These are phyloP conservation scores for Naganishia friedmannii DNA, from an alignment of 768 basidiomycete species.

Conservation along the genomic window DNA sequence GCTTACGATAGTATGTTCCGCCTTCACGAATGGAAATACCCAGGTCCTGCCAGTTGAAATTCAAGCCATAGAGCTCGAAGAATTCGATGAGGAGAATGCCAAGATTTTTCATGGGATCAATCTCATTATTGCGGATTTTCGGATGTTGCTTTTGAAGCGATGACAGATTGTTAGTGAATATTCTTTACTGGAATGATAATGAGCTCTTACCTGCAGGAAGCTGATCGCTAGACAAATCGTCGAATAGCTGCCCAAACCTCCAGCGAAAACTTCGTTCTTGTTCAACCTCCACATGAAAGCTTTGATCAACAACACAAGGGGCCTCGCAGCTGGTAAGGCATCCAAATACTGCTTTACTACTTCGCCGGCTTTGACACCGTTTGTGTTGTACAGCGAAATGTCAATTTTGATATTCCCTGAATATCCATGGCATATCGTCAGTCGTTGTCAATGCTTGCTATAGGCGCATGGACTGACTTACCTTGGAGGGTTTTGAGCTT, in stretches of 20 bases:
- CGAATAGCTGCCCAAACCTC: slow-evolving; percentile 89
- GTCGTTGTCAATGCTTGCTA: background rate
- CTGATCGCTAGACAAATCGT: slow-evolving; percentile 89
- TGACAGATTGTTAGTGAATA: background rate
- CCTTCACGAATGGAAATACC: slow-evolving; percentile 85
- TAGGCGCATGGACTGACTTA: slow-evolving; percentile 22
- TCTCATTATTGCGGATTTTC: slow-evolving; percentile 80
- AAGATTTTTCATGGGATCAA: slow-evolving; percentile 79
- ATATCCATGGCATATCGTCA: background rate
- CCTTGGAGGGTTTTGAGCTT: slow-evolving; percentile 83
- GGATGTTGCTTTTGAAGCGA: slow-evolving; percentile 73
- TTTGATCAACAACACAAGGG: slow-evolving; percentile 83
- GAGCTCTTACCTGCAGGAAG: slow-evolving; percentile 72
- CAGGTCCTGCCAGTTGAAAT: slow-evolving; percentile 85
- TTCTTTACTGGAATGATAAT: background rate
- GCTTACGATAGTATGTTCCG: slow-evolving; percentile 84
- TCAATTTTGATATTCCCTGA: slow-evolving; percentile 62
- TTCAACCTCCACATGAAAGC: slow-evolving; percentile 80
- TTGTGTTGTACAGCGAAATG: slow-evolving; percentile 86
- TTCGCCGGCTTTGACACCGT: slow-evolving; percentile 72
- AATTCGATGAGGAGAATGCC: slow-evolving; percentile 96
- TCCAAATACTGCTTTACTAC: slow-evolving; percentile 77
- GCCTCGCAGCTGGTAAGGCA: slow-evolving; percentile 73
- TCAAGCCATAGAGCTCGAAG: slow-evolving; percentile 87
- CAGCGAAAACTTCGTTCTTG: slow-evolving; percentile 98